Percentiles rank a stretch among this genome's conserved stretches.
phyloP scores from a whole-genome alignment of 495 filamentous ascomycete species.

The Penicillium atrosanguineum region DNA sequence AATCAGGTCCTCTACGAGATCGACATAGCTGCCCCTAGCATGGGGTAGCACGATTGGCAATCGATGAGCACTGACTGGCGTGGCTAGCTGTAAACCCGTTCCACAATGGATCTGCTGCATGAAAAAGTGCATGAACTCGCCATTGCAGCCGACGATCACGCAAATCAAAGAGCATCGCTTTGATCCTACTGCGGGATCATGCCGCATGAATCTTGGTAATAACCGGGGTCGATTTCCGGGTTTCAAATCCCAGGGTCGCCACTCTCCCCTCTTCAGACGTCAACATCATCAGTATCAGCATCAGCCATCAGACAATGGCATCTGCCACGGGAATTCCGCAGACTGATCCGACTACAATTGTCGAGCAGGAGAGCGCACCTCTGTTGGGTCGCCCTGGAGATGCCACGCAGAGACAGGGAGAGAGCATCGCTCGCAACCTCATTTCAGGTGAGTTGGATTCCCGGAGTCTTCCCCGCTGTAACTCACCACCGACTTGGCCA shows the following conservation, averaged over 20 bases:
- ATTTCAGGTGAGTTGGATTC: constrained; percentile 59
- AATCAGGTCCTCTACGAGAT: not conserved
- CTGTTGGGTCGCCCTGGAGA: constrained; percentile 73
- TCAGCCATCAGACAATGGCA: constrained; percentile 37
- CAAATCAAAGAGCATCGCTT: constrained; percentile 1
- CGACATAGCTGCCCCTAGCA: not conserved
- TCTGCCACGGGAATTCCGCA: constrained; percentile 54
- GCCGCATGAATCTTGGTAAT: not conserved
- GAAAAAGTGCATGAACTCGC: constrained; percentile 2
- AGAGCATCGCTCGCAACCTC: constrained; percentile 67
- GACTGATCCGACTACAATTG: constrained; percentile 25
- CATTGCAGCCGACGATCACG: constrained; percentile 16
- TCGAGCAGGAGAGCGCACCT: constrained; percentile 64
- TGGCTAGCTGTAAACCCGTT: not conserved
- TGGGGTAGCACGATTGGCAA: constrained; percentile 5
- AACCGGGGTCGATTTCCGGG: not conserved
- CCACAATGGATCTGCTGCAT: constrained; percentile 2
- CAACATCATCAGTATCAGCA: not conserved
- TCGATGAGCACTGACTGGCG: constrained; percentile 1
- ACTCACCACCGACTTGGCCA: not conserved
- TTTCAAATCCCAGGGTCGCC: not conserved
- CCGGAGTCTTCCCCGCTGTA: not conserved
- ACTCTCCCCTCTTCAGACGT: not conserved
- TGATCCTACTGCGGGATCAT: not conserved
- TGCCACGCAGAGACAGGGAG: constrained; percentile 62